Conservation (phyloP, 148 eudicot genomes). For the Fagopyrum esculentum region DNA sequence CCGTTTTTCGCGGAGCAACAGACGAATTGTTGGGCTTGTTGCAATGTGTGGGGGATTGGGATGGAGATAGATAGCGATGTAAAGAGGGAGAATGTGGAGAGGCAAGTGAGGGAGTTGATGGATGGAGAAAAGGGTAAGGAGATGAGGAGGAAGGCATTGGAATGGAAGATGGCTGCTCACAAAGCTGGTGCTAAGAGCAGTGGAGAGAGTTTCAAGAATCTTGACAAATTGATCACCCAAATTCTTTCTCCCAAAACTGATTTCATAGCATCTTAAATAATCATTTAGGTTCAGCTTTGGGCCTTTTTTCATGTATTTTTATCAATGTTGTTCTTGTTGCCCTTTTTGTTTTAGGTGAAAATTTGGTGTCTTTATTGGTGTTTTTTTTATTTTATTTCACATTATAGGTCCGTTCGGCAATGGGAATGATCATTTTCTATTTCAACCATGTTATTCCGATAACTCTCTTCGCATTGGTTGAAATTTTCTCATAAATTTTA, state of each 20-base stretch:
- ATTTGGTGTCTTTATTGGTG: no score
- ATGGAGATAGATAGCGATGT: slow-evolving; percentile 11
- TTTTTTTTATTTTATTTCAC: no score
- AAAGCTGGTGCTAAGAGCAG: neutral
- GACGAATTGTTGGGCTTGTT: slow-evolving; percentile 5
- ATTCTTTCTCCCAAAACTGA: neutral
- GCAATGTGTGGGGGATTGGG: neutral
- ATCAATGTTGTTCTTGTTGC: no score
- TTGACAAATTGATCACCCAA: neutral
- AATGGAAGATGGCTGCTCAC: neutral
- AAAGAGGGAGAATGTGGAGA: neutral
- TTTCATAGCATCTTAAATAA: no score
- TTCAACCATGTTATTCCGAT: no score
- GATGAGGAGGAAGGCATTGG: neutral
- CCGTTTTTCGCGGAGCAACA: slow-evolving; percentile 10
- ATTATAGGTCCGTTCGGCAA: no score
- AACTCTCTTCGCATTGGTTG: no score
- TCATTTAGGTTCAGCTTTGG: no score
- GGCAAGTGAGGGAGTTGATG: slow-evolving; percentile 8
- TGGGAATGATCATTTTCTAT: no score
- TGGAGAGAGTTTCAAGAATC: slow-evolving; percentile 3
- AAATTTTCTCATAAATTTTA: no score
- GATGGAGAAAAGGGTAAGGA: slow-evolving; percentile 5
- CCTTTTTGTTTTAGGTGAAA: no score
- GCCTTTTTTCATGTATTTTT: no score